Conservation (phyloP, 306 rosid species). For the Prosopis cineraria region DNA sequence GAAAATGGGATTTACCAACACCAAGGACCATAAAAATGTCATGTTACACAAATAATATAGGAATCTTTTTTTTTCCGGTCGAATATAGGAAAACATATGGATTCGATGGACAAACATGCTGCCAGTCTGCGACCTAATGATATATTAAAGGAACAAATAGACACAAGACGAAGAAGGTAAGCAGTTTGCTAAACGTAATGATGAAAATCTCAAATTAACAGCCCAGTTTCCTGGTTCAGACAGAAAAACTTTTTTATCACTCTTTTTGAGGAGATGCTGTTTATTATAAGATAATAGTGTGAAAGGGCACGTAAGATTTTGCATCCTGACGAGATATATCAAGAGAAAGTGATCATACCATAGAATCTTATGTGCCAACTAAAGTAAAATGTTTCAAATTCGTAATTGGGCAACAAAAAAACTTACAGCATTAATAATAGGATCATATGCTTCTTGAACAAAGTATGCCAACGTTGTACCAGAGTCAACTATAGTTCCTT, state of each 20-base stretch:
- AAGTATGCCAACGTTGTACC: constrained; percentile 94
- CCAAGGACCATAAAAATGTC: neutral
- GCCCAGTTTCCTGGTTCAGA: neutral
- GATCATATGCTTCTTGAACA: constrained; percentile 85
- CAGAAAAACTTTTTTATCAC: neutral
- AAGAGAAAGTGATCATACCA: neutral
- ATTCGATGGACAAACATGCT: neutral
- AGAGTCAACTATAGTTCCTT: constrained; percentile 88
- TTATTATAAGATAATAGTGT: neutral
- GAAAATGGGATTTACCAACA: constrained; percentile 4
- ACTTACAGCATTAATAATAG: constrained; percentile 82
- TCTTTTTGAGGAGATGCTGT: neutral
- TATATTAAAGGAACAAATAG: constrained; percentile 13
- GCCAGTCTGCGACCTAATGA: neutral
- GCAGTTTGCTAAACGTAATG: neutral
- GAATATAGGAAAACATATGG: too few relatives aligned
- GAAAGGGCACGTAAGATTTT: neutral
- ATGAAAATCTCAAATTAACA: neutral
- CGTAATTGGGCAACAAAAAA: neutral
- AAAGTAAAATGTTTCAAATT: constrained; percentile 18
- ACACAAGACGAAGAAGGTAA: neutral
- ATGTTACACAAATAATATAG: constrained; percentile 2
- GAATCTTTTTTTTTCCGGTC: too few relatives aligned
- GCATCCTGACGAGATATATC: neutral
- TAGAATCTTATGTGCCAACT: neutral